Conservation (phyloP, 208 protist species). For the Leishmania guyanensis region DNA sequence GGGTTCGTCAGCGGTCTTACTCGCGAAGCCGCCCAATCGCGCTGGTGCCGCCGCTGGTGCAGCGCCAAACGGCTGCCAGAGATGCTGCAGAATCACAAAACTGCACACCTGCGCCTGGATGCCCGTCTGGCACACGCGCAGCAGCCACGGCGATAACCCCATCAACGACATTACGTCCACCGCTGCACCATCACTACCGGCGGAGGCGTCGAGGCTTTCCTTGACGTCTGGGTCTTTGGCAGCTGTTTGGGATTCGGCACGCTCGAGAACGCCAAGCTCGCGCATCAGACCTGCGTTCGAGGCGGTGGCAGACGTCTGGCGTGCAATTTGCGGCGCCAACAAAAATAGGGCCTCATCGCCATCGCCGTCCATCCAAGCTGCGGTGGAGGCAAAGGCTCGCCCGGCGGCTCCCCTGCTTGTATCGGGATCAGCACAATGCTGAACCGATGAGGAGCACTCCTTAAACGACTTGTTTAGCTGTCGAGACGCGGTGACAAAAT, state of each 20-base stretch:
- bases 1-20: not conserved
- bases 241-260: slow-evolving; percentile 6
- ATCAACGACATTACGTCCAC: not conserved
- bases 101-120: slow-evolving; percentile 25
- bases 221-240: not conserved
- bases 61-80: slow-evolving; percentile 15
- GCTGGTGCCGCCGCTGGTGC: not conserved
- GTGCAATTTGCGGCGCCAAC: slow-evolving; percentile 12
- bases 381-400: no score
- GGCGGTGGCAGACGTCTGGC: slow-evolving; percentile 10
- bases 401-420: not conserved
- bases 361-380: not conserved
- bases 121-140: slow-evolving; percentile 22
- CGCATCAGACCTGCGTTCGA: slow-evolving; percentile 27
- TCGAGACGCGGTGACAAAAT: slow-evolving; percentile 24
- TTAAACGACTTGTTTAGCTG: slow-evolving; percentile 13
- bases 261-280: slow-evolving; percentile 26
- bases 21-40: not conserved
- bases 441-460: not conserved
- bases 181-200: not conserved
- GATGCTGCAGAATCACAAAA: slow-evolving; percentile 22
- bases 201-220: not conserved
- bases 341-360: slow-evolving; percentile 12
- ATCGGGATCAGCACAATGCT: not conserved
- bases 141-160: not conserved